Evolutionary conservation across 805 yeast genomes (phyloP).

Genomic region (Blastobotrys parvus): DNA sequence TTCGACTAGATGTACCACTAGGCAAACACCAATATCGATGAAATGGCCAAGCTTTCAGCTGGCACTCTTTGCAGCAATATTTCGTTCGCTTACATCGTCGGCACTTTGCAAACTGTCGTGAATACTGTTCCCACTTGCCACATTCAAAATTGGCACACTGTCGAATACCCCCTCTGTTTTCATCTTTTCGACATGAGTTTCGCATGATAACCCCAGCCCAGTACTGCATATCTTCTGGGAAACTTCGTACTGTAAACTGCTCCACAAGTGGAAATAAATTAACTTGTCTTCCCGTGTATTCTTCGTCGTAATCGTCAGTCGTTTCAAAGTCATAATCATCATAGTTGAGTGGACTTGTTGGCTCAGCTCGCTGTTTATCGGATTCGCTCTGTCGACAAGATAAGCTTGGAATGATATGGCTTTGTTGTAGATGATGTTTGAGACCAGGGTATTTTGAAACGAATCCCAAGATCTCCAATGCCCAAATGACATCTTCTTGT

Average conservation of each 20-base stretch:
- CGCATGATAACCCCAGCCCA: conserved; percentile 99
- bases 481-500: conserved; percentile 92
- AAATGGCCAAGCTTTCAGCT: conserved; percentile 81
- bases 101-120: conserved; percentile 92
- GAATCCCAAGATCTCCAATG: conserved; percentile 83
- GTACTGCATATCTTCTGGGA: conserved; percentile 75
- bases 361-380: conserved; percentile 1
- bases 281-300: conserved; percentile 30
- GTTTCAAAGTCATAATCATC: conserved; percentile 28
- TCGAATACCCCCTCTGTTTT: conserved; percentile 75
- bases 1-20: background rate
- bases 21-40: conserved; percentile 83
- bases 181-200: conserved; percentile 89
- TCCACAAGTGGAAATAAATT: conserved; percentile 90
- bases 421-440: conserved; percentile 63
- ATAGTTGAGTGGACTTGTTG: conserved; percentile 11
- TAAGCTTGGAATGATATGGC: conserved; percentile 66
- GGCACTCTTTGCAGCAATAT: conserved; percentile 90
- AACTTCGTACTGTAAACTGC: conserved; percentile 64
- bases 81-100: conserved; percentile 90
- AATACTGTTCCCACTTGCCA: conserved; percentile 87
- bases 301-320: conserved; percentile 37
- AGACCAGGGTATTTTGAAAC: conserved; percentile 83
- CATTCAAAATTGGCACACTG: conserved; percentile 93
- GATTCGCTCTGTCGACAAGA: conserved; percentile 31